These are phyloP conservation scores for Pseudonitzschia multiseries DNA, from an alignment of 108 stramenopile species.

Conservation along the genomic window DNA sequence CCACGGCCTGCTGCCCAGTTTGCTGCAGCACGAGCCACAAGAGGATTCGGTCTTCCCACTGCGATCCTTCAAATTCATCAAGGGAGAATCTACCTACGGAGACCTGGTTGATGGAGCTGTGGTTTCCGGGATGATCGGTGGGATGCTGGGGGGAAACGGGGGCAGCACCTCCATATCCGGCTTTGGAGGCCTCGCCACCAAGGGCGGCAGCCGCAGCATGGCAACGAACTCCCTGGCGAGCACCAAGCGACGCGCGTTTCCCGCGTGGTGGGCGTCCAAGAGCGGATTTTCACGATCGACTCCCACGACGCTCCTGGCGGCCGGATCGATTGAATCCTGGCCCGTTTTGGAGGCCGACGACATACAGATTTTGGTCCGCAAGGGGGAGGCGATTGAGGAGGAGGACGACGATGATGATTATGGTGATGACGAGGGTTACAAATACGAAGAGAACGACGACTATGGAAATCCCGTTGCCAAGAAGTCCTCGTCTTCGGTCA, in stretches of 20 bases:
- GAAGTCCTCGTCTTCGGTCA: background rate
- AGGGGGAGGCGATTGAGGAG: background rate
- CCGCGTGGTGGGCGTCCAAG: background rate
- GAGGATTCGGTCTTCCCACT: background rate
- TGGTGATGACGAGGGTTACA: background rate
- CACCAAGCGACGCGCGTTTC: background rate
- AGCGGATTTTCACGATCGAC: slow-evolving; percentile 6
- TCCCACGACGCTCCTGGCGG: slow-evolving; percentile 2
- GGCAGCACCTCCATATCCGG: background rate
- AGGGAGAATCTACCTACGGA: background rate
- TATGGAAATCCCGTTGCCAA: background rate
- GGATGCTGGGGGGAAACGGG: background rate
- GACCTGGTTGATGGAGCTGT: background rate
- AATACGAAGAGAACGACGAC: background rate
- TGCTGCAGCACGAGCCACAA: background rate
- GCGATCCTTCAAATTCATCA: slow-evolving; percentile 4
- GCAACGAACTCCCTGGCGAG: background rate
- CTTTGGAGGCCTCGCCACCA: background rate
- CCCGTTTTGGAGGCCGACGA: slow-evolving; percentile 16
- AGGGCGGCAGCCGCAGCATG: background rate
- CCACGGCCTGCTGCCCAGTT: background rate
- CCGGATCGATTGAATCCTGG: background rate
- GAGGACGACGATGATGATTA: background rate
- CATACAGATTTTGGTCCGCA: slow-evolving; percentile 4
- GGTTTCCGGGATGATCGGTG: background rate